Percentiles rank a stretch among this genome's conserved stretches.
These are phyloP conservation scores for Taphrina flavorubra DNA, from an alignment of 1,139 yeast species.

Conservation along the genomic window DNA sequence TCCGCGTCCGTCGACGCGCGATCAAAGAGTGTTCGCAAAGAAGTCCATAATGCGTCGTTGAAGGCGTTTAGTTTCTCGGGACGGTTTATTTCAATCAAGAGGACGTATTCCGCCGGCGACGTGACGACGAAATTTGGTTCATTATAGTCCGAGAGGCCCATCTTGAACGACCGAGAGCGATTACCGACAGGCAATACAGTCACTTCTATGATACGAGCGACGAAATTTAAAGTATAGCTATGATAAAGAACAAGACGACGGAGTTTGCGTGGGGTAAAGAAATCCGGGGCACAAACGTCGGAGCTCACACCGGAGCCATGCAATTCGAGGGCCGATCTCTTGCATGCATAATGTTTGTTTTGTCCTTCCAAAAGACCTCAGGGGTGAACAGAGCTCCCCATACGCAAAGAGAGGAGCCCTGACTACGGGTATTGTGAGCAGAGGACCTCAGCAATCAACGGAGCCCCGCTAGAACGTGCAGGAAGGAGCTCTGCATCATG, in stretches of 20 bases:
- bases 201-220: neutral
- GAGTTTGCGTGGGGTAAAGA: neutral
- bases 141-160: conserved; percentile 11
- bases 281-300: neutral
- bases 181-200: too few species aligned
- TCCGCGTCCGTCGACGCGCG: conserved; percentile 57
- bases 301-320: too few species aligned
- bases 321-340: too few species aligned
- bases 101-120: conserved; percentile 59
- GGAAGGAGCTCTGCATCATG: too few species aligned
- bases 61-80: conserved; percentile 52
- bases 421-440: too few species aligned
- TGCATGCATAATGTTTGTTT: too few species aligned
- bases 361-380: too few species aligned
- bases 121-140: conserved; percentile 36
- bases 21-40: conserved; percentile 60
- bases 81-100: conserved; percentile 68
- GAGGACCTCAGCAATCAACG: too few species aligned
- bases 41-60: conserved; percentile 56
- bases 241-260: neutral
- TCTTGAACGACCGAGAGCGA: neutral
- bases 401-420: too few species aligned
- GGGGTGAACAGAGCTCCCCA: too few species aligned
- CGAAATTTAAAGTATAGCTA: neutral
- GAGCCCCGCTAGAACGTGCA: too few species aligned